These are phyloP conservation scores for Erysimum cheiranthoides DNA, from an alignment of 345 rosid species.

Conservation along the genomic window DNA sequence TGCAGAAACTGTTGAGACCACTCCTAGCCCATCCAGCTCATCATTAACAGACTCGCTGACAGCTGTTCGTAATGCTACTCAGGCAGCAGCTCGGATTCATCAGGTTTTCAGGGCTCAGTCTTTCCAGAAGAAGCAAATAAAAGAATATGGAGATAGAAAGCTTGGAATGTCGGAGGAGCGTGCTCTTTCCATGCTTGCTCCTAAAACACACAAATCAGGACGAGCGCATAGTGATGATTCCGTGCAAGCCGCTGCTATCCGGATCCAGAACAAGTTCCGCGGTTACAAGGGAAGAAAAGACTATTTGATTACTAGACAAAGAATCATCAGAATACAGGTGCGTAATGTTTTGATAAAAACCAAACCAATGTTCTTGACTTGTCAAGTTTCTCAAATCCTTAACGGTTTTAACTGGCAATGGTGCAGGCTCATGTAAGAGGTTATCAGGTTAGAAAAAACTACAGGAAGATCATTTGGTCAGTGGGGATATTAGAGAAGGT, in stretches of 20 bases:
- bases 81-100: conserved; percentile 85
- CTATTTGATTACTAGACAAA: conserved; percentile 70
- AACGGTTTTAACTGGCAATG: conserved; percentile 33
- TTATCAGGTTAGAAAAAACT: conserved; percentile 84
- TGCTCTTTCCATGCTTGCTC: conserved; percentile 71
- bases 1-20: conserved; percentile 48
- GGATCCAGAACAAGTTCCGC: conserved; percentile 90
- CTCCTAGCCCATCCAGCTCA: conserved; percentile 48
- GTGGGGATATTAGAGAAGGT: conserved; percentile 92
- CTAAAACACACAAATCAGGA: conserved; percentile 57
- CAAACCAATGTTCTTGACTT: conserved; percentile 17
- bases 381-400: background rate
- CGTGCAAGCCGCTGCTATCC: conserved; percentile 73
- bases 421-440: conserved; percentile 95
- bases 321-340: conserved; percentile 91
- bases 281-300: conserved; percentile 92
- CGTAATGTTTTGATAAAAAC: conserved; percentile 10
- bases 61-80: conserved; percentile 88
- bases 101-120: conserved; percentile 92
- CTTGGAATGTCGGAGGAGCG: conserved; percentile 66
- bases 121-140: conserved; percentile 80
- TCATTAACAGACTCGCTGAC: conserved; percentile 78
- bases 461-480: conserved; percentile 83
- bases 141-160: conserved; percentile 63
- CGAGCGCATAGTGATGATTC: conserved; percentile 62